These are phyloP conservation scores for Vitis labrusca DNA, from an alignment of 164 flowering plant species.

Conservation along the genomic window DNA sequence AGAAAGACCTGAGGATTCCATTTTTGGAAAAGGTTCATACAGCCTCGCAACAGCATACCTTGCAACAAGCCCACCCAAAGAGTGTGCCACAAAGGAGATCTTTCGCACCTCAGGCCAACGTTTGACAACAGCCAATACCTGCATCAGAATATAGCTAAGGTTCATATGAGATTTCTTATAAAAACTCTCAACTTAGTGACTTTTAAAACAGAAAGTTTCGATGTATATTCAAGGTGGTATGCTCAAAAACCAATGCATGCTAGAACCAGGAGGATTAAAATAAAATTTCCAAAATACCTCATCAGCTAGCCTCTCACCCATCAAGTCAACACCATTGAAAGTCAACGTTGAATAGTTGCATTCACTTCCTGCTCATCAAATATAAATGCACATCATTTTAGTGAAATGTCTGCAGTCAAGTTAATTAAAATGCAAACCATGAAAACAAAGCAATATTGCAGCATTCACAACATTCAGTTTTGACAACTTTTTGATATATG, in stretches of 20 bases:
- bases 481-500: too few species aligned
- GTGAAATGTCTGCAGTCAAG: too few species aligned
- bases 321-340: constrained; percentile 88
- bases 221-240: neutral
- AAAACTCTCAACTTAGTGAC: neutral
- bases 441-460: too few species aligned
- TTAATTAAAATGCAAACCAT: too few species aligned
- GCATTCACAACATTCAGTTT: too few species aligned
- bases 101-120: constrained; percentile 62
- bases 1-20: constrained; percentile 15
- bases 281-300: constrained; percentile 58
- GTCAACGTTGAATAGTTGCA: constrained; percentile 72
- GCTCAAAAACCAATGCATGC: neutral
- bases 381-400: neutral
- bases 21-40: constrained; percentile 31
- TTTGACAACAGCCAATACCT: constrained; percentile 72
- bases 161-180: neutral
- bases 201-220: constrained; percentile 1
- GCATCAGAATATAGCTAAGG: constrained; percentile 18
- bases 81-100: constrained; percentile 95
- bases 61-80: constrained; percentile 92
- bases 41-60: constrained; percentile 89
- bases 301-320: constrained; percentile 89
- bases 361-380: constrained; percentile 69
- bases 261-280: neutral